Evolutionary conservation across 2,329 filamentous ascomycete species (phyloP), one percentile per base, ranked within the genome.

Genomic region (Stagonosporopsis cucurbitacearum): DNA sequence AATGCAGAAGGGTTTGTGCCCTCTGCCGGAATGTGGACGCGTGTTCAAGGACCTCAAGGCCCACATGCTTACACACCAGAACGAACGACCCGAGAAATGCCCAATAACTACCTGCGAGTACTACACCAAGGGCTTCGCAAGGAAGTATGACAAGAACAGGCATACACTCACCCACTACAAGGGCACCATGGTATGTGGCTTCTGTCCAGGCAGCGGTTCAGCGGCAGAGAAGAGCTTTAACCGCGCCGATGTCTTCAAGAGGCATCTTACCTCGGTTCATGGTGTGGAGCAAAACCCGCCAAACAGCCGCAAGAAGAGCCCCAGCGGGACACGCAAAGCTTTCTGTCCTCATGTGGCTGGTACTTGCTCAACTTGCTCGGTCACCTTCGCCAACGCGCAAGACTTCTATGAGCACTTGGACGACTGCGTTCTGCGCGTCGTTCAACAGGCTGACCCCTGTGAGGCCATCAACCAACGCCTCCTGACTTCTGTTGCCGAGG

Each of bases 341-440:
- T 85, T 86, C 5, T 86, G 85, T 50, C 84, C 89, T 19, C 84
- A 67, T 68, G 88, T 90, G 28, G 90, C 90, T 46, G 93, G 92
- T 62, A 92, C 89, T 74, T 98, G 94, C 77, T 96, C 92, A 3
- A 98, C 95, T 62, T 98, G 94, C 77, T 91, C 90, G 13, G 84
- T 87, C 37, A 91, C 86, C 7, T 98, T 96, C 74, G 83, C 84
- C 64, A 94, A 89, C 58, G 91, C 94, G 2, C 94, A 98, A 76
- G 94, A 97, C 71, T 97, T 97, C 79, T 97, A 98, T 75, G 94
- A 98, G 79, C 94, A 98, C 81, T 81, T 97, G 63, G 94, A 88
- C 68, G 85, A 88, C 75, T 88, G 86, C 70, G 85, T 88, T 12
- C 76, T 88, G 57, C 83, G 85, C 28, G 84, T 88, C 20, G 86